Evolutionary conservation across 1,284 basidiomycete species (phyloP).

Genomic region (Xanthoconium separans): DNA sequence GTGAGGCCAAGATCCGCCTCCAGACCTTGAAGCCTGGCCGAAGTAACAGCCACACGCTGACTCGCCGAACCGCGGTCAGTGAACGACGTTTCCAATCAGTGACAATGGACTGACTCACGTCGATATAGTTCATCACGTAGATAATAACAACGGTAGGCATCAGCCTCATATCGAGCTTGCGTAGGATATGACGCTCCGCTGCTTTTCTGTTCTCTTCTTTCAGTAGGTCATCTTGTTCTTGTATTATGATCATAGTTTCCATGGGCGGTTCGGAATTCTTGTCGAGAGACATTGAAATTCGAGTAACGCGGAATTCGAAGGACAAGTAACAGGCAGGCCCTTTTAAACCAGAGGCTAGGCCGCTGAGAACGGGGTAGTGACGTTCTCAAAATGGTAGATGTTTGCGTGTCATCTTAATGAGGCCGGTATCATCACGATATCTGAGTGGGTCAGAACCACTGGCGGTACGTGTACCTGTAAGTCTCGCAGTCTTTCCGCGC

Average conservation of each 20-base stretch:
- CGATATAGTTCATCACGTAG: conserved; percentile 70
- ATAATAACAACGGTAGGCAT: conserved; percentile 62
- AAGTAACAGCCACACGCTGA: conserved; percentile 58
- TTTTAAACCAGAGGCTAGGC: no score
- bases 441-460: no score
- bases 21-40: conserved; percentile 61
- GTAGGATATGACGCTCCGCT: conserved; percentile 40
- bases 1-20: conserved; percentile 54
- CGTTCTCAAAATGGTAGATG: no score
- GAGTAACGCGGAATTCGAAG: no score
- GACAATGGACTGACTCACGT: conserved; percentile 40
- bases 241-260: background rate
- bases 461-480: no score
- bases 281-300: no score
- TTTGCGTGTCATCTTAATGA: no score
- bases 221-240: conserved; percentile 11
- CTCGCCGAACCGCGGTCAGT: background rate
- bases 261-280: background rate
- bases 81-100: background rate
- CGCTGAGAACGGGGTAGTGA: no score
- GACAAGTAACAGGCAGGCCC: no score
- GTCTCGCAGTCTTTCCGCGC: no score
- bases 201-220: background rate
- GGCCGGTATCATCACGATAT: no score
- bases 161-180: conserved; percentile 57